A percentile compares a stretch with the other conserved stretches of the same genome.
These are phyloP conservation scores for Candida yuanshanica DNA, from an alignment of 805 yeast species.

Conservation along the genomic window DNA sequence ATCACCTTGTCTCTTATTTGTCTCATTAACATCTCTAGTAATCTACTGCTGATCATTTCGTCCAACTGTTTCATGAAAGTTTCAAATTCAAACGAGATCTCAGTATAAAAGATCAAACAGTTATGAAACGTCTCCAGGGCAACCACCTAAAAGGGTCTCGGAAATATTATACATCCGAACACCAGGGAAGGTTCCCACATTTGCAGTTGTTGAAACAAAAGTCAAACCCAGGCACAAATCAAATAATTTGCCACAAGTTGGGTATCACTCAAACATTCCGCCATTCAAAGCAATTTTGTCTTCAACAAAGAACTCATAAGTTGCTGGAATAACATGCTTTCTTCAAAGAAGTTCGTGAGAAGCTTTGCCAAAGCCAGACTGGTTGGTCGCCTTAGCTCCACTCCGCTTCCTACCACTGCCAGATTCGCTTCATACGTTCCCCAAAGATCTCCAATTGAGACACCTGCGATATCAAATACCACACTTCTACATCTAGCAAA, in stretches of 20 bases:
- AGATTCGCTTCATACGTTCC: conserved; percentile 9
- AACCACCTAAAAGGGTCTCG: neutral
- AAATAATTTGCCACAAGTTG: neutral
- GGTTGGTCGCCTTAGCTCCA: neutral
- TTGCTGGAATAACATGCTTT: conserved; percentile 3
- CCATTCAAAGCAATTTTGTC: too few species aligned
- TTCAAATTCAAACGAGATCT: neutral
- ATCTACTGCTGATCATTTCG: neutral
- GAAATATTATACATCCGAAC: neutral
- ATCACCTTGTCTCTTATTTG: neutral
- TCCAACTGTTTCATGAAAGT: neutral
- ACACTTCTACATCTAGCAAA: neutral
- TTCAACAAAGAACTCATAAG: neutral
- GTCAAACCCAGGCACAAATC: neutral
- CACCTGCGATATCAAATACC: neutral
- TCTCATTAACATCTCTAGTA: neutral
- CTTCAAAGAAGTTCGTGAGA: conserved; percentile 5
- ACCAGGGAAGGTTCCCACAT: neutral
- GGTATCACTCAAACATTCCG: too few species aligned
- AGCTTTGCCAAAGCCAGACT: conserved; percentile 2
- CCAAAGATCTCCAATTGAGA: neutral
- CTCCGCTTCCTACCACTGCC: neutral
- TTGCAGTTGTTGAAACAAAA: neutral
- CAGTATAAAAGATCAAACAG: too few species aligned
- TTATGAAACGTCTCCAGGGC: neutral